These are phyloP conservation scores for Usnea hakonensis DNA, from an alignment of 495 filamentous ascomycete genomes.

Conservation along the genomic window DNA sequence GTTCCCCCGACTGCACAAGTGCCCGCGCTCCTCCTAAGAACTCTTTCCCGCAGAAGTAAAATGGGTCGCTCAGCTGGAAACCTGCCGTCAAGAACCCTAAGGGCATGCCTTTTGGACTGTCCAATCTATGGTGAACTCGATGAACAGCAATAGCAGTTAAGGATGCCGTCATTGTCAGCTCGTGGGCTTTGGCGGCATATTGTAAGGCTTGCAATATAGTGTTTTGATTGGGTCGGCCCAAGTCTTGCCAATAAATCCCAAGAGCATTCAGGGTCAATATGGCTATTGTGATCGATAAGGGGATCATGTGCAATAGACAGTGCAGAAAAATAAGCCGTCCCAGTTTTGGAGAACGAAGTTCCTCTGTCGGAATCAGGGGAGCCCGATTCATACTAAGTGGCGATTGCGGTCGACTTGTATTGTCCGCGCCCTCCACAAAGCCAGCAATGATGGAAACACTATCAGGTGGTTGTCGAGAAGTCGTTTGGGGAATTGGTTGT, in stretches of 20 bases:
- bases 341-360: not conserved
- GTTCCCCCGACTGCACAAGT: not conserved
- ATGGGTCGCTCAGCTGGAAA: conserved; percentile 8
- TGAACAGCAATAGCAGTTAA: conserved; percentile 9
- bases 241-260: conserved; percentile 9
- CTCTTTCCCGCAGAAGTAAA: conserved; percentile 3
- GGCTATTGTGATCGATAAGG: conserved; percentile 9
- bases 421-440: not conserved
- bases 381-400: not conserved
- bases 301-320: conserved; percentile 3
- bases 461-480: no score
- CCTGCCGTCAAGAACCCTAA: conserved; percentile 16
- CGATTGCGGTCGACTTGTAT: not conserved
- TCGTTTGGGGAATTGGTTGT: no score
- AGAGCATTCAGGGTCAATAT: conserved; percentile 7
- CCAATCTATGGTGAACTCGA: conserved; percentile 6
- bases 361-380: not conserved
- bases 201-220: conserved; percentile 12
- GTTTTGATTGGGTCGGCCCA: conserved; percentile 9
- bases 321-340: not conserved
- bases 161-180: conserved; percentile 12
- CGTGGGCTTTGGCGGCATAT: conserved; percentile 15
- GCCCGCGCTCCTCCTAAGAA: conserved; percentile 11
- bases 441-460: no score
- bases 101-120: conserved; percentile 10